Percentiles rank a stretch among this genome's conserved stretches.
Conservation (phyloP, 2,329 filamentous ascomycete species). For the Fusarium sp. region DNA sequence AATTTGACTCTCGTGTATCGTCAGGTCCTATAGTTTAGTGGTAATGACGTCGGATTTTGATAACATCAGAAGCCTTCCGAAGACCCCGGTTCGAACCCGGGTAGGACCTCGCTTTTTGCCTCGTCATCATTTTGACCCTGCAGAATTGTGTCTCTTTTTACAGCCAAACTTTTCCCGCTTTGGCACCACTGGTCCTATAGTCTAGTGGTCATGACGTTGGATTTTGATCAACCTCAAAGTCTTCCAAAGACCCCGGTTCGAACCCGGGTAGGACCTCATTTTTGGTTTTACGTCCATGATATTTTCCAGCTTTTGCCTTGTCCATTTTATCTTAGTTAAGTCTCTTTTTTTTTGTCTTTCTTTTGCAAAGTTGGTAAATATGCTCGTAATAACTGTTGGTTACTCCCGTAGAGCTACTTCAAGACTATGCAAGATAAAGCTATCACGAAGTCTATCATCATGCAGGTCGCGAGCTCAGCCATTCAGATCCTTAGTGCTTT, state of each 20-base stretch:
- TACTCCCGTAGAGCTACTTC: too few relatives aligned
- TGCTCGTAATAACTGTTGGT: too few relatives aligned
- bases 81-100: constrained; percentile 37
- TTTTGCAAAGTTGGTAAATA: too few relatives aligned
- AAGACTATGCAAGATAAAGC: too few relatives aligned
- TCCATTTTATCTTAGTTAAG: too few relatives aligned
- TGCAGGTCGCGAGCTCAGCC: too few relatives aligned
- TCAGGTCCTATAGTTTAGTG: constrained; percentile 36
- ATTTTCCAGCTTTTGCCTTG: too few relatives aligned
- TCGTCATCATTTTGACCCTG: accelerated
- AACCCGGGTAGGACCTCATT: constrained; percentile 34
- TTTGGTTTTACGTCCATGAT: background rate
- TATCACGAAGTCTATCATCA: too few relatives aligned
- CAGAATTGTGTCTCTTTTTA: background rate
- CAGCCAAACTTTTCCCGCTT: accelerated
- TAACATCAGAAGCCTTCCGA: constrained; percentile 26
- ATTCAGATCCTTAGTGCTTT: too few relatives aligned
- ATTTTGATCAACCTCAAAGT: constrained; percentile 22
- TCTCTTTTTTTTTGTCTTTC: too few relatives aligned
- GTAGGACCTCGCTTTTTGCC: constrained; percentile 31
- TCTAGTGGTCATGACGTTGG: constrained; percentile 37
- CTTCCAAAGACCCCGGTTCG: constrained; percentile 34
- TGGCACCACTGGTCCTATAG: constrained; percentile 21
- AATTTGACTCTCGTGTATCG: background rate
- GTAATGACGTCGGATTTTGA: constrained; percentile 39